Evolutionary conservation across 148 eudicot genomes (phyloP), one percentile per base, ranked within the genome.

Genomic region (Persicaria tinctoria): DNA sequence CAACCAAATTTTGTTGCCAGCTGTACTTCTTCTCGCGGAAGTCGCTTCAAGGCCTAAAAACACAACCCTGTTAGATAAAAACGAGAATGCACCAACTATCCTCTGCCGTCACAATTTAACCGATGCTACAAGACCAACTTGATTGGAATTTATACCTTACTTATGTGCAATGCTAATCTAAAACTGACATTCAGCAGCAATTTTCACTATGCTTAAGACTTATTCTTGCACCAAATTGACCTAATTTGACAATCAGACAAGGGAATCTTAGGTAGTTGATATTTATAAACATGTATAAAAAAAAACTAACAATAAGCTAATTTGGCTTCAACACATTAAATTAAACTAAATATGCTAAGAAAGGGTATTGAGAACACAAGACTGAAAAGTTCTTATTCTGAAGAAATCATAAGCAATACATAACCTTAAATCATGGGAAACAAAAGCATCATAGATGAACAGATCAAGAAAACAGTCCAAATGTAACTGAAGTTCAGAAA

Each of bases 1-100:
- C 77, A 8, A 14, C 89, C 89, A 68, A 82, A 86, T 69, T 86
- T 86, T 5, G 83, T 84, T 46, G 87, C 82, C 56, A 86, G 27
- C 12, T 84, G 84, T 75, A 86, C 68, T 70, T 80, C 23, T 47
- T 78, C 77, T 48, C 87, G 80, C 57, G 85, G 85, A 63, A 83
- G 73, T 27, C 80, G 74, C 80, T 83, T 83, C 75, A 86, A 66
- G 6, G 85, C 89, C 88, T 86, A 70, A 70, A 72, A 62, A 71
- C 17, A 44, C 10, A 6, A 18, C 41, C 27, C 54, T 47, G 14
- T 63, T 38, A 41, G 18, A 66, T 4, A 66, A 41, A 8, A 8
- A 66, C 70, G 70, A 4, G 13, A 60, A 60, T 11, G 66, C 10
- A 60, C 13, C 44, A 23, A 20, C 13, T 60, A 38, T 60, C 12